Percentiles rank a stretch among this genome's conserved stretches.
Evolutionary conservation across 129 eudicot species (phyloP).

Genomic region (Arctium minus): DNA sequence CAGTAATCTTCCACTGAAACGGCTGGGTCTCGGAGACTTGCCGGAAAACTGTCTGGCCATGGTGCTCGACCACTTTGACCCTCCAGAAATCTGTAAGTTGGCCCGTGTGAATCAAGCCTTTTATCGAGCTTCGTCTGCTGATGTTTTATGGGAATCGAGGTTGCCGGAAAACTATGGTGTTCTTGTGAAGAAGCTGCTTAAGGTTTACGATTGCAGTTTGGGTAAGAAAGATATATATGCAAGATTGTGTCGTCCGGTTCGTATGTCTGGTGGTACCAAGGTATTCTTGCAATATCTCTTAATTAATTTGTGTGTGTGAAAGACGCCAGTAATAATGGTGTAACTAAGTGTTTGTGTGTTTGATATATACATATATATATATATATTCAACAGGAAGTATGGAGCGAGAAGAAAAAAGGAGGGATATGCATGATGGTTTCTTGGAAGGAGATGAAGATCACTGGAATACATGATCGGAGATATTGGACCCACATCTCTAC

Average conservation of each 20-base stretch:
- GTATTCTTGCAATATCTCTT: background rate
- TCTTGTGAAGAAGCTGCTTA: slow-evolving; percentile 34
- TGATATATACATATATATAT: no score
- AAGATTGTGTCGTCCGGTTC: slow-evolving; percentile 32
- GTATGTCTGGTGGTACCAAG: slow-evolving; percentile 39
- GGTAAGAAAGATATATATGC: slow-evolving; percentile 38
- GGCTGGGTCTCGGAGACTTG: slow-evolving; percentile 37
- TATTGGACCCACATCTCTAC: slow-evolving; percentile 50
- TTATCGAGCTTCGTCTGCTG: slow-evolving; percentile 41
- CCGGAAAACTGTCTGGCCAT: slow-evolving; percentile 56
- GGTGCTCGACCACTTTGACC: slow-evolving; percentile 34
- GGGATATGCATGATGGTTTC: slow-evolving; percentile 47
- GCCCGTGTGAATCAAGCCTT: slow-evolving; percentile 33
- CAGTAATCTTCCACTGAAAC: background rate
- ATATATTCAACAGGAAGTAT: slow-evolving; percentile 35
- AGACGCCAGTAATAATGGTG: background rate
- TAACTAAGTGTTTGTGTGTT: no score
- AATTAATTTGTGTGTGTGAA: background rate
- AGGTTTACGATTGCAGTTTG: background rate
- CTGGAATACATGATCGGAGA: slow-evolving; percentile 63
- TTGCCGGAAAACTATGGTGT: slow-evolving; percentile 44
- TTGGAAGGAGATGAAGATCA: slow-evolving; percentile 55
- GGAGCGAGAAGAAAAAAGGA: slow-evolving; percentile 51
- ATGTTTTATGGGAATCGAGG: slow-evolving; percentile 50
- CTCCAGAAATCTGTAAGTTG: slow-evolving; percentile 42